Evolutionary conservation across 1,284 basidiomycete genomes (phyloP).

Genomic region (Mixia osmundae): DNA sequence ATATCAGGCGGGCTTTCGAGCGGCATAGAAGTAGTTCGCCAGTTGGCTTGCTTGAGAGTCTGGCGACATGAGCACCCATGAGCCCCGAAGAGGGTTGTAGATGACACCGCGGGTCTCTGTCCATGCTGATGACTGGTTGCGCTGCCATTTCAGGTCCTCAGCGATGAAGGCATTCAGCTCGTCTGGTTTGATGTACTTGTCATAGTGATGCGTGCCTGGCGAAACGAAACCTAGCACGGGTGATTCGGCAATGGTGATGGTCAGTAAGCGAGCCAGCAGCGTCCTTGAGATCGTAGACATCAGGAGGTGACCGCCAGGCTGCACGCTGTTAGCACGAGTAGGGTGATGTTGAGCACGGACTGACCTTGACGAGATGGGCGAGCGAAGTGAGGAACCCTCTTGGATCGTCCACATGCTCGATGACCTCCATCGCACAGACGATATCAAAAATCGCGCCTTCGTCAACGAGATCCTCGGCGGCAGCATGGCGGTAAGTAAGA

Average conservation of each 20-base stretch:
- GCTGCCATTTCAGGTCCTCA: conserved; percentile 27
- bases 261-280: conserved; percentile 64
- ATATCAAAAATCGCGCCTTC: conserved; percentile 47
- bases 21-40: background rate
- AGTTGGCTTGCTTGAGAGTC: background rate
- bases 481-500: conserved; percentile 45
- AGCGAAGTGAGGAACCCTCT: conserved; percentile 56
- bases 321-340: conserved; percentile 1
- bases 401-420: conserved; percentile 92
- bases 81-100: background rate
- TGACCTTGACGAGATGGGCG: conserved; percentile 58
- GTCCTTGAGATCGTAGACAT: conserved; percentile 92
- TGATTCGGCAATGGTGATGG: conserved; percentile 74
- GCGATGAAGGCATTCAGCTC: conserved; percentile 74
- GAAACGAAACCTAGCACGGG: conserved; percentile 51
- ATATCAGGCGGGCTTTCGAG: background rate
- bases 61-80: background rate
- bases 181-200: conserved; percentile 68
- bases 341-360: conserved; percentile 13
- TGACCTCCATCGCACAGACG: conserved; percentile 91
- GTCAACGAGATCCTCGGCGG: conserved; percentile 49
- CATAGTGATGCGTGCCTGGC: conserved; percentile 72
- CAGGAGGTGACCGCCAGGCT: conserved; percentile 90
- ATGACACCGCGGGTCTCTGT: background rate
- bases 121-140: too few species aligned